Evolutionary conservation across 441 rosid genomes (phyloP).

Genomic region (Raphanus hybrid): DNA sequence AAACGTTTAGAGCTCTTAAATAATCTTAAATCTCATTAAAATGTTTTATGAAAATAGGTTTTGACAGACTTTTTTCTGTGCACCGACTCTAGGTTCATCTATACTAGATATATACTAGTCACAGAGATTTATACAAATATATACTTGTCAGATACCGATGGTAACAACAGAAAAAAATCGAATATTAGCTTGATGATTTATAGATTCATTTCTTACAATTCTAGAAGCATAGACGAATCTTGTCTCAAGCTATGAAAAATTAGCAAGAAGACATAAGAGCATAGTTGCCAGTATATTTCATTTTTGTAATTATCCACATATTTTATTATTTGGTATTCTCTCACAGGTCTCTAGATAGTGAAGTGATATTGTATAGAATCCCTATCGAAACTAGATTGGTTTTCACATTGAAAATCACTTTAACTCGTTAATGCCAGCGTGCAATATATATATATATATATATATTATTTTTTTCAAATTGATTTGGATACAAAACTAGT

Average conservation of each 20-base stretch:
- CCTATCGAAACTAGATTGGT: not conserved
- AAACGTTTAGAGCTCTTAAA: not conserved
- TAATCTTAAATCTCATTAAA: not conserved
- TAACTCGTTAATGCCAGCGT: constrained; percentile 15
- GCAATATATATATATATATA: no score
- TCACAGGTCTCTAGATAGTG: constrained; percentile 16
- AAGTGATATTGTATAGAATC: constrained; percentile 4
- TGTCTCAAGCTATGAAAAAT: not conserved
- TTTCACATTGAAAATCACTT: constrained; percentile 15
- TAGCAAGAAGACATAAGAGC: constrained; percentile 5
- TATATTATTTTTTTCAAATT: not conserved
- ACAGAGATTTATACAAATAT: not conserved
- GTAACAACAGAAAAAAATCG: not conserved
- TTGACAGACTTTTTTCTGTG: not conserved
- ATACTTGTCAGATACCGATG: not conserved
- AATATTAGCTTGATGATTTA: not conserved
- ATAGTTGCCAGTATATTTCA: not conserved
- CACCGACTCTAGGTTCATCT: not conserved
- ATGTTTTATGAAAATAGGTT: not conserved
- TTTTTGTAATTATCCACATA: constrained; percentile 3
- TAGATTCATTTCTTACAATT: not conserved
- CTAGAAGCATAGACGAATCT: constrained; percentile 4
- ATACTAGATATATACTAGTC: not conserved
- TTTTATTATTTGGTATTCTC: not conserved
- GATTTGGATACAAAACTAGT: not conserved